These are phyloP conservation scores for Boletus vinaceobasis DNA, from an alignment of 768 basidiomycete genomes.

Conservation along the genomic window DNA sequence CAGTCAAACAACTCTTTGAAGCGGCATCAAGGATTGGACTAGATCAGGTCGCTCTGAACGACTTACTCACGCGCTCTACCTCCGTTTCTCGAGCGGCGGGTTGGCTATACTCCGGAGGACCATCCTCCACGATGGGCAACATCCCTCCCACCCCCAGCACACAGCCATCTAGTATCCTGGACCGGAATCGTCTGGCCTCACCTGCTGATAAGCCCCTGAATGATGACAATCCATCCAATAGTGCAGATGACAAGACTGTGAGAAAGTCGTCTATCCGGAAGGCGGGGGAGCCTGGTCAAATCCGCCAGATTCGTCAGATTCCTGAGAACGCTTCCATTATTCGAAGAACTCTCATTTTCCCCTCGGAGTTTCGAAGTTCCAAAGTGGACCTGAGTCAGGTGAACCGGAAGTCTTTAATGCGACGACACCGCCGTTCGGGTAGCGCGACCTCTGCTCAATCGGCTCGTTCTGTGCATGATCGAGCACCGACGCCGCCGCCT, in stretches of 20 bases:
- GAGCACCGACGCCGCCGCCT: conserved; percentile 83
- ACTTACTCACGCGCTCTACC: conserved; percentile 66
- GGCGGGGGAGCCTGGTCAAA: conserved; percentile 23
- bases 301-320: conserved; percentile 30
- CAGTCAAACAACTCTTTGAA: conserved; percentile 70
- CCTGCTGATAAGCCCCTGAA: conserved; percentile 25
- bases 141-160: conserved; percentile 23
- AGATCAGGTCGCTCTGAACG: conserved; percentile 67
- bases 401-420: conserved; percentile 50
- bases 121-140: conserved; percentile 10
- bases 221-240: conserved; percentile 32
- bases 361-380: conserved; percentile 61
- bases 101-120: conserved; percentile 34
- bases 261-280: conserved; percentile 28
- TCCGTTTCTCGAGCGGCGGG: conserved; percentile 58
- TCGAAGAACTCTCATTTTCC: conserved; percentile 76
- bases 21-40: conserved; percentile 75
- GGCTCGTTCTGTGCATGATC: conserved; percentile 73
- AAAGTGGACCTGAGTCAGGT: conserved; percentile 53
- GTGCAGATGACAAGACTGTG: conserved; percentile 23
- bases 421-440: conserved; percentile 54
- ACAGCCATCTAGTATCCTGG: conserved; percentile 9
- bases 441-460: conserved; percentile 61
- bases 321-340: conserved; percentile 51
- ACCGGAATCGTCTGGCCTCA: conserved; percentile 15